Base-by-base conservation (phyloP, 1,284 basidiomycete species). In the Microbotryum silenes-acaulis region DNA sequence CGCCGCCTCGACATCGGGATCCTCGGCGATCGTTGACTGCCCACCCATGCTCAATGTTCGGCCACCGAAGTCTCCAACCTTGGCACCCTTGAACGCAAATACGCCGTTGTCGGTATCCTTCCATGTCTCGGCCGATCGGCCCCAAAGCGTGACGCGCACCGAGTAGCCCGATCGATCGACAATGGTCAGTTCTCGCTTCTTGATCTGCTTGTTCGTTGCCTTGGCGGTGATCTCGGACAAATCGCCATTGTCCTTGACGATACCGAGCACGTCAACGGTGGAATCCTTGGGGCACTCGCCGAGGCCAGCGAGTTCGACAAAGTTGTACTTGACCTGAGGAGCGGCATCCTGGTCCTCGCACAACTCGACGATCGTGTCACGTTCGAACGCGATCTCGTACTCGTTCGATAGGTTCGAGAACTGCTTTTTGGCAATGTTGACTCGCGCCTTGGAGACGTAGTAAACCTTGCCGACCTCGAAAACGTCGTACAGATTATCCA, bases 361-460 rank as follows among this genome's bases (percentile, higher is more conserved):
- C 77, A 75, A 74, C 74, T 88, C 85, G 31, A 96, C 80, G 69
- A 89, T 87, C 0, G 91, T 91, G 59, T 82, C 80, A 66, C 82
- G 84, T 68, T 93, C 91, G n/a, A 99, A 82, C 54, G 79, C 81
- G 65, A 99, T 84, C 75, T 98, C 94, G 73, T 98, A 98, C 74
- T 98, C 93, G 74, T 96, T 97, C 68, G 82, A 79, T 54, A 96
- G 77, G 73, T 88, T 91, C 56, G 84, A 89, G 76, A 96, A 99
- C 77, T 97, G 94, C 79, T 94, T 97, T 79, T 97, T 98, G 51
- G 94, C 93, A 37, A 97, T 85, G 73, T 90, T 89, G 73, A 98
- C 87, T 59, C 89, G 83, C 9, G 89, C 94, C 72, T 88, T 90
- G 2, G 89, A 90, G 64, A 98, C 81, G 73, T 83, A 91, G 77